phyloP scores from a whole-genome alignment of 2,329 filamentous ascomycete species.

The Grosmannia clavigera region DNA sequence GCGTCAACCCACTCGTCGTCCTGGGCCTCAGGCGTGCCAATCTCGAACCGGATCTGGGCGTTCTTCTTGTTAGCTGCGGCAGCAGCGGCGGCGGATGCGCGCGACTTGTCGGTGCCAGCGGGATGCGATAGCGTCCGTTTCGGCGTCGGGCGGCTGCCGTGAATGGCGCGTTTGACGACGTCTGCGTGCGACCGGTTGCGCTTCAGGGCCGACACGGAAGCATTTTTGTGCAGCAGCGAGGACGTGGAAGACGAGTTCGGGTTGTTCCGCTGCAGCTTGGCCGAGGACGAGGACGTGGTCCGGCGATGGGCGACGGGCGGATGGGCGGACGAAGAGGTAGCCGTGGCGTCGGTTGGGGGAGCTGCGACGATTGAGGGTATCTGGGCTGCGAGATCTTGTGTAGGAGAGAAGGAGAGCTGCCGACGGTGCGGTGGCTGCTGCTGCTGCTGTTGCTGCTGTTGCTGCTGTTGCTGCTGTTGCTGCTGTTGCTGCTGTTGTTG shows the following conservation, averaged over 20 bases:
- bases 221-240: constrained; percentile 40
- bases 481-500: background rate
- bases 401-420: constrained; percentile 27
- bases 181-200: constrained; percentile 49
- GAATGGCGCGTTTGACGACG: constrained; percentile 38
- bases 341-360: constrained; percentile 1
- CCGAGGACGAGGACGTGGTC: constrained; percentile 35
- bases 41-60: constrained; percentile 48
- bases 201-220: constrained; percentile 42
- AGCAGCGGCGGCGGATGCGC: constrained; percentile 6
- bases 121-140: constrained; percentile 41
- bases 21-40: constrained; percentile 34
- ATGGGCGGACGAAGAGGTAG: background rate
- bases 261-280: constrained; percentile 29
- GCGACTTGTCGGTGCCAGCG: constrained; percentile 22
- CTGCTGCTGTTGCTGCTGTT: background rate
- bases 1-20: constrained; percentile 58
- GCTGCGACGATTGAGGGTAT: constrained; percentile 17
- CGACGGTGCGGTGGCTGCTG: constrained; percentile 24
- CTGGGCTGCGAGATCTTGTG: constrained; percentile 20
- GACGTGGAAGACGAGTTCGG: constrained; percentile 30
- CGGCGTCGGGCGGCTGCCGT: constrained; percentile 17
- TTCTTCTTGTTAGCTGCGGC: constrained; percentile 8
- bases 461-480: constrained; percentile 9
- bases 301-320: constrained; percentile 27